Percentiles rank a stretch among this genome's conserved stretches.
phyloP scores from a whole-genome alignment of 2,329 filamentous ascomycete species.

The Phyllosticta ampelicida region DNA sequence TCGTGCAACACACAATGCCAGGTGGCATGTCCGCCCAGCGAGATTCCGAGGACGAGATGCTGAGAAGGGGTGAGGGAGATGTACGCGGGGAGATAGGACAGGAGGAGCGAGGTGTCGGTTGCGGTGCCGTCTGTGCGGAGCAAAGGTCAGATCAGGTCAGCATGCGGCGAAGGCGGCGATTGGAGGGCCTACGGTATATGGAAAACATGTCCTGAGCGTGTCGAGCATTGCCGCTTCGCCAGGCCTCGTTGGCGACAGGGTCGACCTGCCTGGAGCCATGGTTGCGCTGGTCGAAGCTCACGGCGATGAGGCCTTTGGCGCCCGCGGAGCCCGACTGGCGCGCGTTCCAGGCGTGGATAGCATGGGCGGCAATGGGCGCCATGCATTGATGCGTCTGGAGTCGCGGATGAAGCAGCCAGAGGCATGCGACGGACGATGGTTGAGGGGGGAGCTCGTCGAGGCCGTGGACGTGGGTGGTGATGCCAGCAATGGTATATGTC shows the following conservation, averaged over 20 bases:
- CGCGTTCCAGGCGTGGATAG: conserved; percentile 58
- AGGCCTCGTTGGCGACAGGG: conserved; percentile 60
- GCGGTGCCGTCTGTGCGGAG: conserved; percentile 50
- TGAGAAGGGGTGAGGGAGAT: conserved; percentile 51
- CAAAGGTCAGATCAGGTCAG: conserved; percentile 6
- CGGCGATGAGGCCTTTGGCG: conserved; percentile 58
- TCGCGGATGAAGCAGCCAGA: conserved; percentile 88
- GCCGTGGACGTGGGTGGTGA: conserved; percentile 71
- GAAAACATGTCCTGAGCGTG: conserved; percentile 93
- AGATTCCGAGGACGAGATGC: conserved; percentile 71
- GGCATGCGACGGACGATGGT: conserved; percentile 52
- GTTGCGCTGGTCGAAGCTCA: conserved; percentile 86
- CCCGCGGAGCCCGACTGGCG: conserved; percentile 23
- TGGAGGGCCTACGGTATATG: conserved; percentile 47
- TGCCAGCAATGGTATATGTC: conserved; percentile 63
- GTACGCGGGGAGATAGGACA: conserved; percentile 69
- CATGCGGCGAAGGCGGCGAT: not conserved
- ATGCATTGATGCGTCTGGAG: conserved; percentile 61
- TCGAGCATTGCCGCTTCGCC: conserved; percentile 64
- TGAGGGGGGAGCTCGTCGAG: conserved; percentile 57
- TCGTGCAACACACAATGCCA: conserved; percentile 79
- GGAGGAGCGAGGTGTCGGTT: conserved; percentile 61
- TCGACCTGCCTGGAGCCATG: conserved; percentile 67
- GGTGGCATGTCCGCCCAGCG: conserved; percentile 74
- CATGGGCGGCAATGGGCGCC: conserved; percentile 58